A percentile compares a stretch with the other conserved stretches of the same genome.
These are phyloP conservation scores for Aphanoascus verrucosus DNA, from an alignment of 2,329 filamentous ascomycete species.

Conservation along the genomic window DNA sequence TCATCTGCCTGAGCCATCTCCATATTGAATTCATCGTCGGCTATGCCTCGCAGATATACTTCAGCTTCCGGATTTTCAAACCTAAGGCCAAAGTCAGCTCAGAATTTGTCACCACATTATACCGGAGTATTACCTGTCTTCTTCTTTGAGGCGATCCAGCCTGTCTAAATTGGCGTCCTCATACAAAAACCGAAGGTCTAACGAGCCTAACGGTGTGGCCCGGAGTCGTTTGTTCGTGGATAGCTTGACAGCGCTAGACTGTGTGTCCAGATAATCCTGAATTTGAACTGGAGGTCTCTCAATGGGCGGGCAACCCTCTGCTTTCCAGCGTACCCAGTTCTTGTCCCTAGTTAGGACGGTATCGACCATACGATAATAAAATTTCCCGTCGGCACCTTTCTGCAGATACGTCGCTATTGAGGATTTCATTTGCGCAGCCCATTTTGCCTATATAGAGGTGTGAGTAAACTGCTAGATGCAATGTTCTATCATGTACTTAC, in stretches of 20 bases:
- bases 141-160: slow-evolving; percentile 59
- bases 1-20: slow-evolving; percentile 62
- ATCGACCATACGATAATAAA: slow-evolving; percentile 94
- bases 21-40: slow-evolving; percentile 72
- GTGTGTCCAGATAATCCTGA: slow-evolving; percentile 58
- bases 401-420: slow-evolving; percentile 75
- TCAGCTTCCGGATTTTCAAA: slow-evolving; percentile 60
- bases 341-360: slow-evolving; percentile 92
- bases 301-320: slow-evolving; percentile 83
- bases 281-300: slow-evolving; percentile 61
- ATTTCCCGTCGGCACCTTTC: slow-evolving; percentile 69
- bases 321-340: slow-evolving; percentile 98
- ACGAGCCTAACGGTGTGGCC: slow-evolving; percentile 56
- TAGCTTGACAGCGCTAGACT: slow-evolving; percentile 52
- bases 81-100: slow-evolving; percentile 32
- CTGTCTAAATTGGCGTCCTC: slow-evolving; percentile 52
- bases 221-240: slow-evolving; percentile 63
- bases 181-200: slow-evolving; percentile 68
- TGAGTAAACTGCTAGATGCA: slow-evolving; percentile 15
- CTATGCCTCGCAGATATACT: slow-evolving; percentile 61
- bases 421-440: slow-evolving; percentile 68
- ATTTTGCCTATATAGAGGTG: slow-evolving; percentile 54
- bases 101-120: background rate
- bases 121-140: slow-evolving; percentile 37
- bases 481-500: slow-evolving; percentile 37